Evolutionary conservation across 371 early-diverging fungal species (phyloP).

Genomic region (Lichtheimia hyalospora): DNA sequence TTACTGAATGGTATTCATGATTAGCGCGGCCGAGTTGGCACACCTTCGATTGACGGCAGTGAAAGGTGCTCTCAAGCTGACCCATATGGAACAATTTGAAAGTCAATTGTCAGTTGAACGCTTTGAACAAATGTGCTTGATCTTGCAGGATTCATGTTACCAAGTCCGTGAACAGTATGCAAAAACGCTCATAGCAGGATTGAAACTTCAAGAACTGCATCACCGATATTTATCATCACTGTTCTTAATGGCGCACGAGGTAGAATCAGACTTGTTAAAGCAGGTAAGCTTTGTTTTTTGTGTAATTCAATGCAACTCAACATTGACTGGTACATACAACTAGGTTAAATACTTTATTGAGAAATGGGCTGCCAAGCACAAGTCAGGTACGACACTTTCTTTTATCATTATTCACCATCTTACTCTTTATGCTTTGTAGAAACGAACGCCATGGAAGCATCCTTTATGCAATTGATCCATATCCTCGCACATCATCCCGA

Average conservation of each 20-base stretch:
- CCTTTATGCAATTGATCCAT: constrained; percentile 72
- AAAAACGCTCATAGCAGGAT: constrained; percentile 68
- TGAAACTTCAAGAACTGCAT: constrained; percentile 61
- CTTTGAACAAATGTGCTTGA: constrained; percentile 58
- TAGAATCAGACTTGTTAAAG: constrained; percentile 64
- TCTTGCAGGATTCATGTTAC: constrained; percentile 75
- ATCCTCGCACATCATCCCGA: constrained; percentile 93
- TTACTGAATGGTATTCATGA: neutral
- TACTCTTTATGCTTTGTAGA: constrained; percentile 11
- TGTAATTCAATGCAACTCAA: neutral
- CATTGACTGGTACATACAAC: too few species aligned
- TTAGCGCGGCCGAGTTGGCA: constrained; percentile 40
- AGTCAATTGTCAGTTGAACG: constrained; percentile 53
- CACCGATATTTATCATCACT: constrained; percentile 70
- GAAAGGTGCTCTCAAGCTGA: constrained; percentile 66
- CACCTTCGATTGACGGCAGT: constrained; percentile 68
- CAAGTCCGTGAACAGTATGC: constrained; percentile 81
- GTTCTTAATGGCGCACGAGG: constrained; percentile 86
- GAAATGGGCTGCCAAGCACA: constrained; percentile 19
- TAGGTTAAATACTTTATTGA: constrained; percentile 35
- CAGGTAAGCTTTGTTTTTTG: constrained; percentile 15
- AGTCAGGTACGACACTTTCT: neutral
- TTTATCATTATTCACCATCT: neutral
- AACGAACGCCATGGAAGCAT: constrained; percentile 54
- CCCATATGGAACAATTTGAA: constrained; percentile 51